phyloP scores from a whole-genome alignment of 1,139 yeast genomes.

The Candida tetrigidarum region DNA sequence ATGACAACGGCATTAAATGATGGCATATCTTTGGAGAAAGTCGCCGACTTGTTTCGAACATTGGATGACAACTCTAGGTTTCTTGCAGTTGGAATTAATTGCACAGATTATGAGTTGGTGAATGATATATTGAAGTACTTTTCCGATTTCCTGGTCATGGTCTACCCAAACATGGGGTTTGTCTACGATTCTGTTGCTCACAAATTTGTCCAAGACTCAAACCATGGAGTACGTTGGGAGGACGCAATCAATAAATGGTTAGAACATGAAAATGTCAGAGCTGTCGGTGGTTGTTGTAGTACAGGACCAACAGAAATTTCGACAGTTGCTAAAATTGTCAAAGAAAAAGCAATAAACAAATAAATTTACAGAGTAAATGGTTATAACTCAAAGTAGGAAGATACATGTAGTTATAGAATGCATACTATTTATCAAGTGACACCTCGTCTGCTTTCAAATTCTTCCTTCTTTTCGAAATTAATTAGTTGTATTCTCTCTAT shows the following conservation, averaged over 20 bases:
- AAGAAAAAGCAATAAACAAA: not conserved
- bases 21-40: conserved; percentile 33
- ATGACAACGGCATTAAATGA: conserved; percentile 30
- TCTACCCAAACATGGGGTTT: conserved; percentile 48
- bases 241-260: conserved; percentile 37
- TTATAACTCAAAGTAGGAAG: too few relatives aligned
- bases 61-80: conserved; percentile 19
- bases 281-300: conserved; percentile 65
- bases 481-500: too few relatives aligned
- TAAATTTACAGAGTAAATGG: not conserved
- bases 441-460: too few relatives aligned
- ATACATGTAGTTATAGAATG: too few relatives aligned
- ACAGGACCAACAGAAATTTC: conserved; percentile 51
- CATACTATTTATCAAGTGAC: not conserved
- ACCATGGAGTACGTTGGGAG: conserved; percentile 30
- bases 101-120: conserved; percentile 32
- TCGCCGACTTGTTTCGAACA: conserved; percentile 19
- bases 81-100: conserved; percentile 45
- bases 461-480: too few relatives aligned
- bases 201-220: conserved; percentile 12
- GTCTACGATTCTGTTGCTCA: conserved; percentile 22
- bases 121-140: conserved; percentile 14
- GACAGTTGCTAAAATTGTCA: conserved; percentile 4
- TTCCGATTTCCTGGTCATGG: conserved; percentile 25
- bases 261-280: conserved; percentile 30